Percentiles rank a stretch among this genome's conserved stretches.
These are phyloP conservation scores for Santalum album DNA, from an alignment of 164 flowering plant species.

Conservation along the genomic window DNA sequence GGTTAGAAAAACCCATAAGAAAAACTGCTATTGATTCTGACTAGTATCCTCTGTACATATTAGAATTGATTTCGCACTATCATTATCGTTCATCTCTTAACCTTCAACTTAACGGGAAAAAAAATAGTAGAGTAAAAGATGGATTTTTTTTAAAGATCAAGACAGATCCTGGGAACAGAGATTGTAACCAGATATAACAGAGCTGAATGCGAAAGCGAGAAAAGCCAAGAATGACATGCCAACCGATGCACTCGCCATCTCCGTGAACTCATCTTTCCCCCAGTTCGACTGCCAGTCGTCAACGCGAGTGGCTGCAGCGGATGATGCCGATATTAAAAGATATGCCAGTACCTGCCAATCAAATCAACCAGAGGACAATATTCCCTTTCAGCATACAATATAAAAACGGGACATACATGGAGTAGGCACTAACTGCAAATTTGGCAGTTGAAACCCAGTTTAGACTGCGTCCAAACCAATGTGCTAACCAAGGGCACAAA, in stretches of 20 bases:
- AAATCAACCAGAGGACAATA: neutral
- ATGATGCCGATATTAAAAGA: slow-evolving; percentile 80
- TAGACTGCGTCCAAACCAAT: too few relatives aligned
- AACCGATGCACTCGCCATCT: slow-evolving; percentile 71
- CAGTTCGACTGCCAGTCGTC: slow-evolving; percentile 72
- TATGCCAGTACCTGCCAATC: slow-evolving; percentile 65
- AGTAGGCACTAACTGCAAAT: too few relatives aligned
- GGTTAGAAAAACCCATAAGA: too few relatives aligned
- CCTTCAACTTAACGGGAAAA: too few relatives aligned
- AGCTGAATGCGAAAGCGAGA: slow-evolving; percentile 60
- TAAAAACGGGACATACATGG: neutral
- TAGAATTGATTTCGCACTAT: neutral
- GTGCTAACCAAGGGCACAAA: too few relatives aligned
- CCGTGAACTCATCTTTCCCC: slow-evolving; percentile 86
- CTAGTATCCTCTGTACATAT: neutral
- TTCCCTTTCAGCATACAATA: slow-evolving; percentile 1
- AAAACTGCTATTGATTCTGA: neutral
- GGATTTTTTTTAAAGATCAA: slow-evolving; percentile 5
- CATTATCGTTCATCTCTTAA: neutral
- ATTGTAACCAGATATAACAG: slow-evolving; percentile 70
- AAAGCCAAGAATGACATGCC: slow-evolving; percentile 78
- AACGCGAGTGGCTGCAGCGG: slow-evolving; percentile 77
- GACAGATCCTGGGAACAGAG: slow-evolving; percentile 29
- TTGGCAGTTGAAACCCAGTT: too few relatives aligned
- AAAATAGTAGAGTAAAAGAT: too few relatives aligned